Evolutionary conservation across 441 rosid genomes (phyloP).

Genomic region (Breynia disticha): DNA sequence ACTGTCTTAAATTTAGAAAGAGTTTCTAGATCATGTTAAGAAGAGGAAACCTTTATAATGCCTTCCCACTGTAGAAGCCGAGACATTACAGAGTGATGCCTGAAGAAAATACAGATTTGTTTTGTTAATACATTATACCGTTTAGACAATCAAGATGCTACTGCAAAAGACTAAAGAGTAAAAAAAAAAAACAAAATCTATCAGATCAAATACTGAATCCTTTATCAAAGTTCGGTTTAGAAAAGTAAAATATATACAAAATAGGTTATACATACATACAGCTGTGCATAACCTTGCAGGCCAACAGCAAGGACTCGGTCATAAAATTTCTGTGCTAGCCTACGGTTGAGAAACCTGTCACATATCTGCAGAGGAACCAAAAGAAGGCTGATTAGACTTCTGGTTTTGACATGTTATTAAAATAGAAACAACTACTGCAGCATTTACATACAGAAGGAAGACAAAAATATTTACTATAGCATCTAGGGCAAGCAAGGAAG

Average conservation of each 20-base stretch:
- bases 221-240: too few relatives aligned
- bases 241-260: not conserved
- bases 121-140: not conserved
- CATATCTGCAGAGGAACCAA: slow-evolving; percentile 30
- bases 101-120: slow-evolving; percentile 14
- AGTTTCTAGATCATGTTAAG: not conserved
- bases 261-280: slow-evolving; percentile 27
- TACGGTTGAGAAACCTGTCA: slow-evolving; percentile 41
- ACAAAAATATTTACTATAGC: too few relatives aligned
- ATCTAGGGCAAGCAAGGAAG: too few relatives aligned
- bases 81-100: slow-evolving; percentile 36
- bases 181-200: too few relatives aligned
- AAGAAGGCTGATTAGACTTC: slow-evolving; percentile 4
- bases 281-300: slow-evolving; percentile 38
- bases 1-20: too few relatives aligned
- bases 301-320: slow-evolving; percentile 31
- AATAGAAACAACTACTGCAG: too few relatives aligned
- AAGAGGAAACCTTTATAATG: slow-evolving; percentile 23
- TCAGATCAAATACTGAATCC: too few relatives aligned
- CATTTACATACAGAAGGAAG: too few relatives aligned
- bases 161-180: too few relatives aligned
- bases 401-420: not conserved
- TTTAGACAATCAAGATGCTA: too few relatives aligned
- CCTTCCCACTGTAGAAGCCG: slow-evolving; percentile 36
- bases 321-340: slow-evolving; percentile 32